Conservation (phyloP, 2,329 filamentous ascomycete genomes). For the Catunica adiposa region DNA sequence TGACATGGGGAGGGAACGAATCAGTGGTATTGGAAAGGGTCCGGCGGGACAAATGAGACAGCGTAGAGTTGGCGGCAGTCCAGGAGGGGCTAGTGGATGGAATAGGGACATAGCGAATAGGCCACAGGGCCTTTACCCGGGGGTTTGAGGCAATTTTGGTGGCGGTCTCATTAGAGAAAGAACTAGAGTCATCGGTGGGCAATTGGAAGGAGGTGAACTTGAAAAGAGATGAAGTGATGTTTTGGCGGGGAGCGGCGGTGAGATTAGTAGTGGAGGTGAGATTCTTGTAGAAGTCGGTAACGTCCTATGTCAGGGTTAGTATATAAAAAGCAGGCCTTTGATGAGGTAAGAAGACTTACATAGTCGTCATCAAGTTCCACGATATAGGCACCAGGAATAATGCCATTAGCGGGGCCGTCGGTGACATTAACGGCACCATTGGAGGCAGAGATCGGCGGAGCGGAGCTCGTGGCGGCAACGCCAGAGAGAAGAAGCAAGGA, state of each 20-base stretch:
- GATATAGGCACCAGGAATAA: slow-evolving; percentile 4
- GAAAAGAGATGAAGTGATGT: slow-evolving; percentile 4
- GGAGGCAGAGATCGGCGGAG: neutral
- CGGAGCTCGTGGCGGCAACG: neutral
- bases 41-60: neutral
- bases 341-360: neutral
- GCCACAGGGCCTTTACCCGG: slow-evolving; percentile 1
- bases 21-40: neutral
- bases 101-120: neutral
- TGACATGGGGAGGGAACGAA: slow-evolving; percentile 24
- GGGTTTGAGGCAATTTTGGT: slow-evolving; percentile 2
- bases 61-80: neutral
- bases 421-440: neutral
- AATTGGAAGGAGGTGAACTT: slow-evolving; percentile 4
- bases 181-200: neutral
- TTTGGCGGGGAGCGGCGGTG: neutral
- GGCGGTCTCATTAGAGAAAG: neutral
- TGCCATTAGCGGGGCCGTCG: neutral
- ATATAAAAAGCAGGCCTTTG: neutral
- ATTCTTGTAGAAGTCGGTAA: slow-evolving; percentile 1
- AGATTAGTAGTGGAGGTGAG: neutral
- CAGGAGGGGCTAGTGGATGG: neutral
- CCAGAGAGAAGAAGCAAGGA: neutral
- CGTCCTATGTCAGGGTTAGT: neutral
- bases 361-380: slow-evolving; percentile 5